phyloP scores from a whole-genome alignment of 805 yeast genomes.

The Metschnikowia aberdeeniae region DNA sequence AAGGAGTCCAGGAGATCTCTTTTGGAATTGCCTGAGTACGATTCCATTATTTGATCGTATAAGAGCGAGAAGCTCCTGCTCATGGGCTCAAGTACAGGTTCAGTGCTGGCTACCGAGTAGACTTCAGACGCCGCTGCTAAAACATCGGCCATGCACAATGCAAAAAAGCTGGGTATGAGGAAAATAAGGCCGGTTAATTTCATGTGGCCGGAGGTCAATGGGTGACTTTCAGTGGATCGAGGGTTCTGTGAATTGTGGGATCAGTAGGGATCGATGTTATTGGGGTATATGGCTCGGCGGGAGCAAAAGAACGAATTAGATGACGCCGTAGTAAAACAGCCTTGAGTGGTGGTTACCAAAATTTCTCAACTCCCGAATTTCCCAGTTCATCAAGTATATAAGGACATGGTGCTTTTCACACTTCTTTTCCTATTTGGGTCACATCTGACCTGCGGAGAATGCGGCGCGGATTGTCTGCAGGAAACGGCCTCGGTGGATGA shows the following conservation, averaged over 20 bases:
- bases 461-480: background rate
- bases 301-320: constrained; percentile 1
- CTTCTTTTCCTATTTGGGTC: constrained; percentile 8
- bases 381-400: constrained; percentile 1
- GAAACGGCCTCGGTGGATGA: background rate
- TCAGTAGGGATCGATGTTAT: no score
- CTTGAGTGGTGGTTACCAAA: background rate
- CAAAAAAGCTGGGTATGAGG: constrained; percentile 5
- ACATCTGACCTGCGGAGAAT: constrained; percentile 3
- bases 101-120: constrained; percentile 1
- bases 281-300: no score
- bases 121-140: constrained; percentile 3
- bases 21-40: background rate
- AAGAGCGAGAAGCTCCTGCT: constrained; percentile 8
- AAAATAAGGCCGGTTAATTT: constrained; percentile 2
- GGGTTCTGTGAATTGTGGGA: no score
- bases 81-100: constrained; percentile 10
- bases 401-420: constrained; percentile 1
- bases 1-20: constrained; percentile 12
- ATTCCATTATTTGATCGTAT: constrained; percentile 6
- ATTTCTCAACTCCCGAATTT: background rate
- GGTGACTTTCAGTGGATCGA: no score
- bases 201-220: constrained; percentile 3
- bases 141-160: constrained; percentile 6
- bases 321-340: background rate